Base-by-base conservation (phyloP, 164 flowering plant genomes). In the Liquidambar formosana region DNA sequence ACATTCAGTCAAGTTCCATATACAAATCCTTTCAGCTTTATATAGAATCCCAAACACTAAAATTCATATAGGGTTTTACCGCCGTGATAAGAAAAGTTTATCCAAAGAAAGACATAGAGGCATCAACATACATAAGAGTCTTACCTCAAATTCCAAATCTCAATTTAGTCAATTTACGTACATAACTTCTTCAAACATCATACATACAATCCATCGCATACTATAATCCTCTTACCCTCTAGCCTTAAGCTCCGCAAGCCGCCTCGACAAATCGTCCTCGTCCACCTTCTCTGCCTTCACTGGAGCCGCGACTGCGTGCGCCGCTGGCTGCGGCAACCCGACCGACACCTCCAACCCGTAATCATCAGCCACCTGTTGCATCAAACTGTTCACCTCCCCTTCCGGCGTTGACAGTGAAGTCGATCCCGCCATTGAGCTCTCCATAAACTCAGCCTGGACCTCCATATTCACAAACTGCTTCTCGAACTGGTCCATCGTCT, bases 371-470 rank as follows among this genome's bases (percentile, higher is more conserved):
- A 88, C 92, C 75, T 88, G 89, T 41, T 88, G 92, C 92, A 88
- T 88, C 73, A 88, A 70, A 61, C 87, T 84, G 80, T 88, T 88
- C 61, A 88, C 89, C 63, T 88, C 89, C 1, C 88, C 92, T 57
- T 88, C 92, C 0, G 89, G 92, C 0, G 92, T 88, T 18, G 92
- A 88, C 38, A 88, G 71, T 19, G 88, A 84, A 38, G 92, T 88
- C 27, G 87, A 84, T 8, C 92, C 92, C 8, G 92, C 92, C 92
- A 88, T 88, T 5, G 89, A 75, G 33, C 78, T 84, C 87, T 88
- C 92, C 92, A 88, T 88, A 54, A 88, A 88, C 83, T 88, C 92
- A 3, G 92, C 92, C 74, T 88, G 88, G 1, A 88, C 92, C 71
- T 88, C 92, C 92, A 88, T 88, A 73, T 88, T 88, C 46, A 88